phyloP scores from a whole-genome alignment of 305 asterid genomes.

The Fraxinus greggii region DNA sequence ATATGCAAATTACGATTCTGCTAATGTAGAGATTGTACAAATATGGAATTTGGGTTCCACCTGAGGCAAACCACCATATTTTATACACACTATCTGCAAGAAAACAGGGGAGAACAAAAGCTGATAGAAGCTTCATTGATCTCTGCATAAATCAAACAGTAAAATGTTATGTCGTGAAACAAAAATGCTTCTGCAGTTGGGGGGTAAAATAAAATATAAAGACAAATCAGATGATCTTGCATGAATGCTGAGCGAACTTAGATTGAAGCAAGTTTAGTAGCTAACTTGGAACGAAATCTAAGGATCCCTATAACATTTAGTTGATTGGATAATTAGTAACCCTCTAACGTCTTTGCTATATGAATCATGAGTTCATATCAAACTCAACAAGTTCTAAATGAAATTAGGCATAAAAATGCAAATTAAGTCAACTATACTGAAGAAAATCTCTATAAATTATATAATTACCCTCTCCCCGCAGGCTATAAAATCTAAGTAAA shows the following conservation, averaged over 20 bases:
- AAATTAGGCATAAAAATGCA: neutral
- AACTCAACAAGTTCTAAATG: neutral
- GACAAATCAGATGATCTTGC: neutral
- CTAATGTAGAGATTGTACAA: conserved; percentile 56
- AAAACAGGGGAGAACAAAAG: conserved; percentile 79
- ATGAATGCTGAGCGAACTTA: neutral
- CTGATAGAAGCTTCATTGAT: conserved; percentile 75
- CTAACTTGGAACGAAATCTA: neutral
- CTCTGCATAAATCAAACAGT: conserved; percentile 51
- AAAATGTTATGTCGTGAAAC: neutral
- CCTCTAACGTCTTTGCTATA: neutral
- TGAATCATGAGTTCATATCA: neutral
- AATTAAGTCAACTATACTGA: neutral
- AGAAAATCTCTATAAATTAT: neutral
- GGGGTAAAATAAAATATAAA: neutral
- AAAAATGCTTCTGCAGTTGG: neutral
- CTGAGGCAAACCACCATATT: conserved; percentile 89
- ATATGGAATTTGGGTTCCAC: conserved; percentile 75
- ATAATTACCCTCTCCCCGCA: neutral
- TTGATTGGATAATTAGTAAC: neutral
- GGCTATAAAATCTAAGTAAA: neutral
- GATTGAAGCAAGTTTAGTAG: neutral
- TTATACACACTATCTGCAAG: conserved; percentile 61
- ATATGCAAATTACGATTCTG: conserved; percentile 52
- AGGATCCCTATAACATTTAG: neutral